A percentile compares a stretch with the other conserved stretches of the same genome.
These are phyloP conservation scores for Mycena galericulata DNA, from an alignment of 768 basidiomycete genomes.

Conservation along the genomic window DNA sequence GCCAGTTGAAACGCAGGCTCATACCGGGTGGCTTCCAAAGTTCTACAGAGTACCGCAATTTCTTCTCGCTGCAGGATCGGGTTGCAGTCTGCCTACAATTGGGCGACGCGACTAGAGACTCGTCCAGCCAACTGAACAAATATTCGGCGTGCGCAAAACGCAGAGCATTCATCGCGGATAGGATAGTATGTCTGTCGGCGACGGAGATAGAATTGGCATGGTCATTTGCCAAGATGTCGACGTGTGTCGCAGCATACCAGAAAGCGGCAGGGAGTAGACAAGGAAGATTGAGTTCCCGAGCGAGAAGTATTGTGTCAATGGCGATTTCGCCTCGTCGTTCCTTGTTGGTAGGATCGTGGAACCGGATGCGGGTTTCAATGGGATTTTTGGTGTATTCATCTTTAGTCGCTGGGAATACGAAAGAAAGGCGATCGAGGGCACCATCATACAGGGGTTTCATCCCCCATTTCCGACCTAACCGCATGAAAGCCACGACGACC, in stretches of 20 bases:
- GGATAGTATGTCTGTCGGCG: not conserved
- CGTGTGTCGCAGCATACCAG: not conserved
- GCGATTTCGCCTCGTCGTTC: no score
- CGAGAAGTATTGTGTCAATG: slow-evolving; percentile 5
- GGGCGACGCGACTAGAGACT: not conserved
- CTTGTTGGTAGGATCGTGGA: no score
- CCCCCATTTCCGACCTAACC: no score
- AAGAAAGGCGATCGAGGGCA: no score
- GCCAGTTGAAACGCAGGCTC: not conserved
- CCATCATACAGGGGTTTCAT: no score
- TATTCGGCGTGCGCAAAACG: not conserved
- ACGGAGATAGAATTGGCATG: not conserved
- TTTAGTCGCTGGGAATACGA: no score
- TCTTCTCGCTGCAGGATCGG: not conserved
- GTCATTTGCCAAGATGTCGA: not conserved
- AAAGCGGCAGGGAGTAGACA: not conserved
- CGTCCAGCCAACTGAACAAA: slow-evolving; percentile 9
- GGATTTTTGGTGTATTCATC: no score
- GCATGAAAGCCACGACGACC: no score
- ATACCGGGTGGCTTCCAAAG: not conserved
- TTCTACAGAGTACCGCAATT: not conserved
- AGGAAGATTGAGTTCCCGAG: not conserved
- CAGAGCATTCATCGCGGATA: not conserved
- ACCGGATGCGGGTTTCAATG: no score
- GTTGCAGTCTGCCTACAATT: not conserved